Evolutionary conservation across 495 filamentous ascomycete species (phyloP).

Genomic region (Penicillium egyptiacum): DNA sequence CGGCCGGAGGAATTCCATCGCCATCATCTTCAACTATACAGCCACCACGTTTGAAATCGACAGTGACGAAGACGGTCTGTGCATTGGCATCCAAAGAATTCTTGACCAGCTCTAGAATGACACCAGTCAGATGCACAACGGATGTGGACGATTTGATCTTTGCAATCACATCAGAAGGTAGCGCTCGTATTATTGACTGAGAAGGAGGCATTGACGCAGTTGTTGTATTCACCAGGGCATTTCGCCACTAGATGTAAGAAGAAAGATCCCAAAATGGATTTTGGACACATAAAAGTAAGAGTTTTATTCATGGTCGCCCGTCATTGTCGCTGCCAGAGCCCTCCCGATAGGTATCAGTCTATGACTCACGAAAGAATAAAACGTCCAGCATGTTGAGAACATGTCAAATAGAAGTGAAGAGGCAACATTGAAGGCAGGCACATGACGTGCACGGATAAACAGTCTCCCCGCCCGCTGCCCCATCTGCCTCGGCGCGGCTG

Average conservation of each 20-base stretch:
- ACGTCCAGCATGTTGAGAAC: neutral
- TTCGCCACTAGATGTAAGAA: neutral
- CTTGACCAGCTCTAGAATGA: conserved; percentile 71
- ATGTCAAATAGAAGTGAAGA: conserved; percentile 9
- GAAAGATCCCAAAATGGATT: neutral
- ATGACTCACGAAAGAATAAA: neutral
- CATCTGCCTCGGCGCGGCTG: conserved; percentile 19
- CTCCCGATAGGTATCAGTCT: neutral
- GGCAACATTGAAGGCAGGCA: conserved; percentile 21
- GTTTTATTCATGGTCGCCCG: neutral
- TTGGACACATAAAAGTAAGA: neutral
- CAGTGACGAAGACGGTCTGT: conserved; percentile 64
- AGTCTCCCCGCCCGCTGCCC: conserved; percentile 23
- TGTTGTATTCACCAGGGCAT: conserved; percentile 3
- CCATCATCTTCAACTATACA: conserved; percentile 91
- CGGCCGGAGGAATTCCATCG: conserved; percentile 67
- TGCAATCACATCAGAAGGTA: conserved; percentile 74
- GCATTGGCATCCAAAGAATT: conserved; percentile 86
- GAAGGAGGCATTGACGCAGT: conserved; percentile 22
- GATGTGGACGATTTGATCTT: conserved; percentile 84
- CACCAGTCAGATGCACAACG: conserved; percentile 73
- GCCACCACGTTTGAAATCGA: conserved; percentile 74
- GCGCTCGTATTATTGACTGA: conserved; percentile 56
- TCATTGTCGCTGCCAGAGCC: neutral
- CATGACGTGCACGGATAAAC: conserved; percentile 35